These are phyloP conservation scores for Cetraspora pellucida DNA, from an alignment of 192 early-diverging fungal genomes.

Conservation along the genomic window DNA sequence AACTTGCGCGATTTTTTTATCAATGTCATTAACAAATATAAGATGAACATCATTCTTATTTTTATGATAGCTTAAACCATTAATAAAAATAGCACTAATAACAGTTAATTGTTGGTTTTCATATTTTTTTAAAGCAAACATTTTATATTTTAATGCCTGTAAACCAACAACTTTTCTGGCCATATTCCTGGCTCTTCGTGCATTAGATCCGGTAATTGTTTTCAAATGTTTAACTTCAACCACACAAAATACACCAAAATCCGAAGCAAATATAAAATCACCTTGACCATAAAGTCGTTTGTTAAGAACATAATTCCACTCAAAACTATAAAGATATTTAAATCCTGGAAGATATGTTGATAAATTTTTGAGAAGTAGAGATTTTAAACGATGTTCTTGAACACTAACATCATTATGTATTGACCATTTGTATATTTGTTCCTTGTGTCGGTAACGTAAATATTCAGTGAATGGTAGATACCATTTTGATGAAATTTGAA, in stretches of 20 bases:
- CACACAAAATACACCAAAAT: conserved; percentile 3
- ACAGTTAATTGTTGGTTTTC: not conserved
- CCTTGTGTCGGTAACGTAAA: not conserved
- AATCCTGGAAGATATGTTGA: not conserved
- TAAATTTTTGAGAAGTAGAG: not conserved
- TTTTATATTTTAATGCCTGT: not conserved
- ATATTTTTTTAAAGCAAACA: not conserved
- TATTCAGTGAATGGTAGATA: not conserved
- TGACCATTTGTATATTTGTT: not conserved
- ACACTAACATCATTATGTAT: not conserved
- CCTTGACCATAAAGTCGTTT: not conserved
- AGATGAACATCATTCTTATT: too few relatives aligned
- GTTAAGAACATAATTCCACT: not conserved
- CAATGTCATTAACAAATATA: not conserved
- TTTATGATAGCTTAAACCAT: not conserved
- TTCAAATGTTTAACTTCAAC: conserved; percentile 5
- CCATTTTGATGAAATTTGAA: not conserved
- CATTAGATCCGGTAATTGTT: not conserved
- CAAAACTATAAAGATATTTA: conserved; percentile 5
- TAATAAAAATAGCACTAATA: not conserved
- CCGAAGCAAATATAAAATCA: conserved; percentile 10
- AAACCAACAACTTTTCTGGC: not conserved
- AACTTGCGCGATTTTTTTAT: not conserved
- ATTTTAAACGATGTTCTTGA: not conserved
- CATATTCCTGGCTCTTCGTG: not conserved